Conservation (phyloP, 495 filamentous ascomycete genomes). For the Aspergillus homomorphus region DNA sequence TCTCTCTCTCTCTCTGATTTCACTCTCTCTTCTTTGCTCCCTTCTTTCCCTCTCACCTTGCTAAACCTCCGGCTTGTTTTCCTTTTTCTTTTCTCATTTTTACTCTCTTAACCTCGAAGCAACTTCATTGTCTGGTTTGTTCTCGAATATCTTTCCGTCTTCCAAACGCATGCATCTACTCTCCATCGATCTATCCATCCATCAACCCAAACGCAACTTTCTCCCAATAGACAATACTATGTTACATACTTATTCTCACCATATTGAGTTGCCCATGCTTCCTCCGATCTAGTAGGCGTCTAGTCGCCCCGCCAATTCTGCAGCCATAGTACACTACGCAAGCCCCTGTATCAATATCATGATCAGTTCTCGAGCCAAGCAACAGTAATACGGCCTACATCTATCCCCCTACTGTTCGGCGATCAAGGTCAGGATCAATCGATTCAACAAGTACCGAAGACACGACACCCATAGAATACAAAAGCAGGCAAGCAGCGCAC, state of each 20-base stretch:
- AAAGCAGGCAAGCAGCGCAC: constrained; percentile 4
- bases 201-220: not conserved
- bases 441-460: not conserved
- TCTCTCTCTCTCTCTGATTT: constrained; percentile 4
- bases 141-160: constrained; percentile 1
- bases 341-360: too few species aligned
- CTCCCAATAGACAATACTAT: constrained; percentile 21
- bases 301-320: too few species aligned
- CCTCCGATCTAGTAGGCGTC: too few species aligned
- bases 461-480: constrained; percentile 8
- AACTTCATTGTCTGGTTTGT: not conserved
- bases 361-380: too few species aligned
- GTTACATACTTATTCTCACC: constrained; percentile 2
- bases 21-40: constrained; percentile 3
- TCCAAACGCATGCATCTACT: constrained; percentile 8
- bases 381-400: too few species aligned
- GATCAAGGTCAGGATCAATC: not conserved
- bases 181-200: not conserved
- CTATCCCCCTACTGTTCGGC: not conserved
- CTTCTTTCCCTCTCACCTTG: not conserved
- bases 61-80: constrained; percentile 2
- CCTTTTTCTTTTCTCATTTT: constrained; percentile 1
- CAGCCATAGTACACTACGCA: too few species aligned
- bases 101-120: not conserved
- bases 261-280: too few species aligned